Base-by-base conservation (phyloP, 306 rosid genomes). In the Prunus mongolica region DNA sequence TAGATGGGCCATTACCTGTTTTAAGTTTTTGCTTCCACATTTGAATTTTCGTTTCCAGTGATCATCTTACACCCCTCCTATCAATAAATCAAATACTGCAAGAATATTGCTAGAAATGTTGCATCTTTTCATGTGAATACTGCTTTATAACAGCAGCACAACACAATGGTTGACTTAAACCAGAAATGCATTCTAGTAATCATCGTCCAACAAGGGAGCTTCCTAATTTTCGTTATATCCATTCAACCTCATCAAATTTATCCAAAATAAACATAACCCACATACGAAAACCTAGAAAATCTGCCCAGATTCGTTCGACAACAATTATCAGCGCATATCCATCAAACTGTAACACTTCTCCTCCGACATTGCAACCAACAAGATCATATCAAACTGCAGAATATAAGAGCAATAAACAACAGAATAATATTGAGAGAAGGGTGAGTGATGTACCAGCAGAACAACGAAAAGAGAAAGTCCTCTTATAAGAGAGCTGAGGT, bases 381-480 rank as follows among this genome's bases (percentile, higher is more conserved):
- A 8, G 38, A 19, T 25, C 27, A 51, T 34, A 38, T 47, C 10
- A 54, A 27, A 38, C 13, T 12, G 30, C 22, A 4, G 10, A 56
- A 54, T 49, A 46, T 49, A 46, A 5, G 24, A 32, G 9, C 27
- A 67, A 2, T 13, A 60, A 69, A 22, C 14, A 44, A 73, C 38
- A 28, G 11, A 9, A 20, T 0, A 19, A 8, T 25, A 20, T 2
- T 32, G 66, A 45, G 49, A 20, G 44, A 49, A 69, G 2, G 22
- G 19, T 10, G 38, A 62, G 27, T 6, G 51, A 1, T 18, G 72
- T 83, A 95, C 98, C 96, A 2, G 98, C 86, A 74, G 82, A 82
- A 83, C 98, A 95, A 20, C 90, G 93, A 82, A 81, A 45, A 65
- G 88, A 49, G 52, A 78, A 49, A 51, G 64, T 61, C 63, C 76